phyloP scores from a whole-genome alignment of 148 eudicot species.

The Selenicereus undatus region DNA sequence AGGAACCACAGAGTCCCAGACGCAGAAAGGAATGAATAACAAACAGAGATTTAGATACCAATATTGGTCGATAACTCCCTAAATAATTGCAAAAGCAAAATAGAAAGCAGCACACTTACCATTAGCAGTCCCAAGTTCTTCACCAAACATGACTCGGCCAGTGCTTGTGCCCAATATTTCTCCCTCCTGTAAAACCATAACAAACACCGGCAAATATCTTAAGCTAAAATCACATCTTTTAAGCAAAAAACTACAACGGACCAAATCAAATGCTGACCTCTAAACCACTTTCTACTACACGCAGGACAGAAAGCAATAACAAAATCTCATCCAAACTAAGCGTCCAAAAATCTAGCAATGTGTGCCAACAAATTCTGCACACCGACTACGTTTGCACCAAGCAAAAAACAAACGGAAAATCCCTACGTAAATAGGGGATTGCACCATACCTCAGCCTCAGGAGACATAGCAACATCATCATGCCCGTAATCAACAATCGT shows the following conservation, averaged over 20 bases:
- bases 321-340: background rate
- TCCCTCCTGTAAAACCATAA: conserved; percentile 51
- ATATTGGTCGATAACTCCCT: background rate
- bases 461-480: conserved; percentile 78
- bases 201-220: background rate
- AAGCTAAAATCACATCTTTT: background rate
- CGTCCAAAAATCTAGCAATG: background rate
- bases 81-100: background rate
- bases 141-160: conserved; percentile 50
- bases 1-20: background rate
- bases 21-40: background rate
- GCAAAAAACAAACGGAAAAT: background rate
- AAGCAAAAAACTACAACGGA: background rate
- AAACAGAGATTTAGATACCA: background rate
- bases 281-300: background rate
- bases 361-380: background rate
- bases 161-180: conserved; percentile 38
- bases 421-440: background rate
- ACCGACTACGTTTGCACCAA: background rate
- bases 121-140: conserved; percentile 40
- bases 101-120: conserved; percentile 40
- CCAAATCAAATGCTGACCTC: background rate
- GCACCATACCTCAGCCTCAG: conserved; percentile 67
- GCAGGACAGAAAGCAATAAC: no score
- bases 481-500: conserved; percentile 86